Percentiles rank a stretch among this genome's conserved stretches.
These are phyloP conservation scores for Ophiosphaerella narmari DNA, from an alignment of 2,329 filamentous ascomycete species.

Conservation along the genomic window DNA sequence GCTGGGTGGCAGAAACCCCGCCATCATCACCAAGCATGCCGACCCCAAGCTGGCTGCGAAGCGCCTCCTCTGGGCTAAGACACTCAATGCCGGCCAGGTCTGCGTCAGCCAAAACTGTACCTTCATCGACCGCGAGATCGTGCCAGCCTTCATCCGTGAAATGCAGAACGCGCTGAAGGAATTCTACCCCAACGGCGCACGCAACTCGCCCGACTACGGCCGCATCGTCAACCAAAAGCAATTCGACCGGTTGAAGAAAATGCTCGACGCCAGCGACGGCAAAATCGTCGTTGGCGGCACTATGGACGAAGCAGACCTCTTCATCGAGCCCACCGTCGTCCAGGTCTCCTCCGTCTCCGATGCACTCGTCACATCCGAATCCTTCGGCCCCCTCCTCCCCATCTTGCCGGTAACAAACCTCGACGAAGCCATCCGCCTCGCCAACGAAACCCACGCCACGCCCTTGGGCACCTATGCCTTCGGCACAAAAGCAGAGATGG, in stretches of 20 bases:
- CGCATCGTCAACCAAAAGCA: slow-evolving; percentile 81
- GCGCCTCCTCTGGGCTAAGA: slow-evolving; percentile 87
- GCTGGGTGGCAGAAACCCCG: slow-evolving; percentile 89
- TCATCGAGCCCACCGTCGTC: slow-evolving; percentile 93
- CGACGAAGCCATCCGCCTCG: slow-evolving; percentile 83
- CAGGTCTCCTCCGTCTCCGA: slow-evolving; percentile 76
- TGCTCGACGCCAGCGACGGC: slow-evolving; percentile 84
- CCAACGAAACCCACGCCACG: slow-evolving; percentile 80
- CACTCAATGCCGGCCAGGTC: slow-evolving; percentile 83
- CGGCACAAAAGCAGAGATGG: slow-evolving; percentile 76
- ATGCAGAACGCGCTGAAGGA: slow-evolving; percentile 72
- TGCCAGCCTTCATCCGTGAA: slow-evolving; percentile 73
- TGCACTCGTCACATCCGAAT: slow-evolving; percentile 79
- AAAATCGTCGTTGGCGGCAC: slow-evolving; percentile 86
- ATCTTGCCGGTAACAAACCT: slow-evolving; percentile 77
- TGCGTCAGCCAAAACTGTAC: slow-evolving; percentile 94
- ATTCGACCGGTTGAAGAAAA: slow-evolving; percentile 82
- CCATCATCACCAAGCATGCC: slow-evolving; percentile 84
- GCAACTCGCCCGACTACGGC: slow-evolving; percentile 75
- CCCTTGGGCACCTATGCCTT: slow-evolving; percentile 86
- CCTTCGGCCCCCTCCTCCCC: slow-evolving; percentile 90
- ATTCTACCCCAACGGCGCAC: slow-evolving; percentile 83
- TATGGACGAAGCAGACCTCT: slow-evolving; percentile 77
- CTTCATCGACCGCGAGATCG: slow-evolving; percentile 75
- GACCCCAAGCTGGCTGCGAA: slow-evolving; percentile 80